Evolutionary conservation across 768 basidiomycete species (phyloP).

Genomic region (Termitomyces sp.): DNA sequence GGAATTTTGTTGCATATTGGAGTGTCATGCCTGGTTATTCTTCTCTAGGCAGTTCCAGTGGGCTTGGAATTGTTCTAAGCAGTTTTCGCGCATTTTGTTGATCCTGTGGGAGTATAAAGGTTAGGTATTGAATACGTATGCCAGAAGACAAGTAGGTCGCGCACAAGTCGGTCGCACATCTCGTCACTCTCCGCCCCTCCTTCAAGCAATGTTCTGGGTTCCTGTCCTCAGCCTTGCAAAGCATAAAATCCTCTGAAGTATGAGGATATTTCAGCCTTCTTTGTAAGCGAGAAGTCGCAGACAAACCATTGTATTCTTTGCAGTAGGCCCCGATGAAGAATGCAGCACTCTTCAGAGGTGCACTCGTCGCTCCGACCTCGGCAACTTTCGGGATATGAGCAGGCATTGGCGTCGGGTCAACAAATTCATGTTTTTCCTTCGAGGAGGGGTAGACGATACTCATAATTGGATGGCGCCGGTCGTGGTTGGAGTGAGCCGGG

Average conservation of each 20-base stretch:
- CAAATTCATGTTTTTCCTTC: constrained; percentile 43
- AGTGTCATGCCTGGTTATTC: constrained; percentile 79
- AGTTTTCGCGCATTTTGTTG: constrained; percentile 89
- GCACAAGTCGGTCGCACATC: constrained; percentile 92
- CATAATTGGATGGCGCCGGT: constrained; percentile 32
- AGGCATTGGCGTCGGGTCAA: constrained; percentile 63
- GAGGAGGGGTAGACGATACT: constrained; percentile 46
- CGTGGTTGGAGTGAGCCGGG: constrained; percentile 14
- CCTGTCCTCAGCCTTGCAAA: constrained; percentile 90
- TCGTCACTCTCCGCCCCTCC: constrained; percentile 92
- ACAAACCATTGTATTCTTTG: constrained; percentile 92
- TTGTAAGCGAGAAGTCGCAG: background rate
- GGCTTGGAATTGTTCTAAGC: constrained; percentile 75
- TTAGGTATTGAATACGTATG: background rate
- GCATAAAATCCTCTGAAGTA: constrained; percentile 54
- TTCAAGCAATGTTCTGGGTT: constrained; percentile 91
- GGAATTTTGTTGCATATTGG: background rate
- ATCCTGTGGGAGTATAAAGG: constrained; percentile 48
- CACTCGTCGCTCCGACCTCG: constrained; percentile 87
- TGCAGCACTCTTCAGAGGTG: constrained; percentile 90
- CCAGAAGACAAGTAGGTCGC: constrained; percentile 23
- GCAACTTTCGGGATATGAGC: constrained; percentile 65
- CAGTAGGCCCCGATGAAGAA: constrained; percentile 97
- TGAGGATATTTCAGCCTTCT: background rate
- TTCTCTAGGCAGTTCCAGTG: constrained; percentile 95